phyloP scores from a whole-genome alignment of 2,329 filamentous ascomycete species.

The Colletotrichum sp. region DNA sequence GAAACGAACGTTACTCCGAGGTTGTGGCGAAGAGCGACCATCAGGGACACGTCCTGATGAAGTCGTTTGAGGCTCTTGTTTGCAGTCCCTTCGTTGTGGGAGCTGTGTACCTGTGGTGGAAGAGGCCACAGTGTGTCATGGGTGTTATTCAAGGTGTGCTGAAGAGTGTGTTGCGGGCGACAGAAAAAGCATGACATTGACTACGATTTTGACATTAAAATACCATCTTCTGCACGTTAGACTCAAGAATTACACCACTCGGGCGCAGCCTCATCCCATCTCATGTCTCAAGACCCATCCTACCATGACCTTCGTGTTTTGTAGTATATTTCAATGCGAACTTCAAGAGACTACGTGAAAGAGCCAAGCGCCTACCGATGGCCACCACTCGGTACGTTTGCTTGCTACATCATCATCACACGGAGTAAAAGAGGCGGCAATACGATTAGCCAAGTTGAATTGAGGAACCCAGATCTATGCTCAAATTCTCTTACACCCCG shows the following conservation, averaged over 20 bases:
- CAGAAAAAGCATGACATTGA: neutral
- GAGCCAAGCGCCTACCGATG: neutral
- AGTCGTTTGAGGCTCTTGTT: constrained; percentile 11
- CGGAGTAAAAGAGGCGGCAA: neutral
- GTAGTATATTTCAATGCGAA: neutral
- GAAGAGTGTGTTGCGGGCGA: neutral
- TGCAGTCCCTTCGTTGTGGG: constrained; percentile 17
- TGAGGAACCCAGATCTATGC: neutral
- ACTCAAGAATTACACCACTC: neutral
- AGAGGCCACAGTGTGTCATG: constrained; percentile 15
- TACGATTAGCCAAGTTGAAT: neutral
- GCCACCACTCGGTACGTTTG: neutral
- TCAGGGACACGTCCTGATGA: constrained; percentile 68
- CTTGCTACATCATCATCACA: neutral
- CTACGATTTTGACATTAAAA: neutral
- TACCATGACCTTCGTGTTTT: neutral
- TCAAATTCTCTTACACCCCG: neutral
- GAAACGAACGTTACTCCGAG: constrained; percentile 88
- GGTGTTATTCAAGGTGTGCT: neutral
- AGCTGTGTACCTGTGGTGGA: constrained; percentile 22
- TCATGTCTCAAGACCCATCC: neutral
- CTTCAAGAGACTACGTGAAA: neutral
- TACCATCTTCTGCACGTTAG: neutral
- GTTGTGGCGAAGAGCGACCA: constrained; percentile 73
- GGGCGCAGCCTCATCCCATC: neutral